A percentile compares a stretch with the other conserved stretches of the same genome.
Conservation (phyloP, 2,329 filamentous ascomycete species). For the Alternaria brassicicola region DNA sequence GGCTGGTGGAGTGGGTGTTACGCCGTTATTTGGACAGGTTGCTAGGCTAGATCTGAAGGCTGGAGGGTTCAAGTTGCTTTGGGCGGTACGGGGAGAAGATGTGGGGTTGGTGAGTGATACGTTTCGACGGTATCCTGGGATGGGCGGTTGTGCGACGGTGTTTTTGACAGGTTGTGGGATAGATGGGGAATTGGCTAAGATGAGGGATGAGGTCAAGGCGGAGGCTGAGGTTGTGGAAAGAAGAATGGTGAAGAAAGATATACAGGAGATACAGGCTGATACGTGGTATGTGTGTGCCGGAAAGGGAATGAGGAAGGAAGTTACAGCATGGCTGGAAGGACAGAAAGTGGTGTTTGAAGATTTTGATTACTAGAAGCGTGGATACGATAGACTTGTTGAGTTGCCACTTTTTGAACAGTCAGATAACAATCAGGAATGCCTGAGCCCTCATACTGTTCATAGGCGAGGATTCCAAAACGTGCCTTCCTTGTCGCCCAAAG, state of each 20-base stretch:
- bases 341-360: conserved; percentile 58
- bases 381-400: neutral
- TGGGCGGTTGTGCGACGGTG: conserved; percentile 62
- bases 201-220: conserved; percentile 38
- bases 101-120: conserved; percentile 66
- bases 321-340: conserved; percentile 58
- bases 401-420: neutral
- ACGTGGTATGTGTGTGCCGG: conserved; percentile 68
- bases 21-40: conserved; percentile 75
- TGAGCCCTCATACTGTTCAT: neutral
- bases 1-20: conserved; percentile 82
- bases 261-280: conserved; percentile 40
- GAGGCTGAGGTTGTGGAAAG: conserved; percentile 50
- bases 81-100: conserved; percentile 70
- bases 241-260: conserved; percentile 57
- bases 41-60: conserved; percentile 28
- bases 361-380: conserved; percentile 50
- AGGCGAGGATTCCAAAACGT: neutral
- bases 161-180: conserved; percentile 65
- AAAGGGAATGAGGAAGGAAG: conserved; percentile 54
- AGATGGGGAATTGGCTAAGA: conserved; percentile 31
- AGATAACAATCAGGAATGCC: neutral
- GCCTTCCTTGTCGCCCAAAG: neutral
- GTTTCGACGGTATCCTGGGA: conserved; percentile 58
- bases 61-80: conserved; percentile 63